Conservation (phyloP, 1,284 basidiomycete species). For the Cystobasidium sp. region DNA sequence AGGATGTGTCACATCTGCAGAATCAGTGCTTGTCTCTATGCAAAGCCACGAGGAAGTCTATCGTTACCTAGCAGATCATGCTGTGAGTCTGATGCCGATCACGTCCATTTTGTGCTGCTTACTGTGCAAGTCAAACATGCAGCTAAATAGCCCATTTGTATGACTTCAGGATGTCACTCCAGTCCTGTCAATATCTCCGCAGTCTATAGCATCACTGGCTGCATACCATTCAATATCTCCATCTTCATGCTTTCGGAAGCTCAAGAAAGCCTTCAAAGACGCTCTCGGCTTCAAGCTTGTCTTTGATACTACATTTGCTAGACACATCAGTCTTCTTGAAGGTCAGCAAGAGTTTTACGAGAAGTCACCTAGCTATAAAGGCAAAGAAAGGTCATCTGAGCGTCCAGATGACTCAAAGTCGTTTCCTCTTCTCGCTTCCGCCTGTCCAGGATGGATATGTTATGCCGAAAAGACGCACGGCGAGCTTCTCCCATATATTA, state of each 20-base stretch:
- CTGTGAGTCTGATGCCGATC: slow-evolving; percentile 58
- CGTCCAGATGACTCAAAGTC: slow-evolving; percentile 30
- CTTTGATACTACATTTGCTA: slow-evolving; percentile 92
- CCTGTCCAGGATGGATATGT: slow-evolving; percentile 99
- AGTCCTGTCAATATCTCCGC: slow-evolving; percentile 86
- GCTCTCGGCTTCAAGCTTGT: slow-evolving; percentile 60
- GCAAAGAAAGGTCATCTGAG: slow-evolving; percentile 34
- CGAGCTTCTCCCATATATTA: slow-evolving; percentile 89
- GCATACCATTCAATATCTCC: slow-evolving; percentile 60
- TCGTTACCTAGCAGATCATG: slow-evolving; percentile 64
- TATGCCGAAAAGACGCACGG: slow-evolving; percentile 97
- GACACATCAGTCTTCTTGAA: slow-evolving; percentile 82
- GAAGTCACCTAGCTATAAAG: slow-evolving; percentile 57
- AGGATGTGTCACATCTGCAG: slow-evolving; percentile 97
- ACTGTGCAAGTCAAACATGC: not conserved
- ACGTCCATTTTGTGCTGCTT: slow-evolving; percentile 11
- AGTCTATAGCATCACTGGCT: slow-evolving; percentile 85
- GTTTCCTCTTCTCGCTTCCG: slow-evolving; percentile 90
- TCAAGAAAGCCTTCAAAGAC: slow-evolving; percentile 50
- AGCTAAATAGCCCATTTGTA: not conserved
- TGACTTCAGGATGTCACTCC: slow-evolving; percentile 63
- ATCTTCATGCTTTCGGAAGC: slow-evolving; percentile 40
- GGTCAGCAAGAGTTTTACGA: slow-evolving; percentile 81
- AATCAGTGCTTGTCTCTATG: slow-evolving; percentile 94
- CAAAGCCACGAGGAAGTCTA: slow-evolving; percentile 94